Percentiles rank a stretch among this genome's conserved stretches.
Evolutionary conservation across 225 moss, liverwort and hornwort species (phyloP).

Genomic region (Bryum argenteum): DNA sequence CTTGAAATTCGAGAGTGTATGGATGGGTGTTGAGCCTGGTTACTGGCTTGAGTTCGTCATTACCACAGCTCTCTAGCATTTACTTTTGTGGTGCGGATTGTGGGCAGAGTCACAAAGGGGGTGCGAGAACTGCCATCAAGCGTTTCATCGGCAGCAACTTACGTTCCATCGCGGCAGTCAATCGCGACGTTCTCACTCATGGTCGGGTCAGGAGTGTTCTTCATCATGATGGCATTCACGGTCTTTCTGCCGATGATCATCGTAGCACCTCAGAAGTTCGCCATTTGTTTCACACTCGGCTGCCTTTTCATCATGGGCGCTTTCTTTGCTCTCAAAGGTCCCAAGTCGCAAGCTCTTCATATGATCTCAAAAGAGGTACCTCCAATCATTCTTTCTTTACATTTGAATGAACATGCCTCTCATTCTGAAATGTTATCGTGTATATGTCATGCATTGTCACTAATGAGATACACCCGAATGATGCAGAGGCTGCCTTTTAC

Average conservation of each 20-base stretch:
- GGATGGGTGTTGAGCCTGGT: too few relatives aligned
- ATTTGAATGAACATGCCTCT: too few relatives aligned
- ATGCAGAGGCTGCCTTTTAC: constrained; percentile 92
- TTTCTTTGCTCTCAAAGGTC: constrained; percentile 88
- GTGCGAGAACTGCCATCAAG: constrained; percentile 87
- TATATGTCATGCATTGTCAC: neutral
- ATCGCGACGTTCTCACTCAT: constrained; percentile 80
- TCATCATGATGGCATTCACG: constrained; percentile 82
- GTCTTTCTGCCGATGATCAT: constrained; percentile 83
- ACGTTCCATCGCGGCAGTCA: constrained; percentile 76
- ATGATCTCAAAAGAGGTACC: constrained; percentile 92
- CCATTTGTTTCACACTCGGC: constrained; percentile 90
- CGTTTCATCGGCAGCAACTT: constrained; percentile 76
- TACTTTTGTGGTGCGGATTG: neutral
- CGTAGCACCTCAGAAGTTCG: constrained; percentile 79
- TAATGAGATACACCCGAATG: constrained; percentile 5
- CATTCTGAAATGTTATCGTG: too few relatives aligned
- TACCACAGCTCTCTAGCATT: too few relatives aligned
- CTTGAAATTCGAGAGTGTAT: too few relatives aligned
- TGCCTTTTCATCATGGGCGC: constrained; percentile 95
- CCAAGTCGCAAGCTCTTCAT: constrained; percentile 83
- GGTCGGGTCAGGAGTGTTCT: constrained; percentile 87
- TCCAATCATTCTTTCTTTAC: too few relatives aligned
- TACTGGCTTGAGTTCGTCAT: constrained; percentile 24
- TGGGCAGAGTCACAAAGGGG: constrained; percentile 84